Conservation (phyloP, 768 basidiomycete species). For the Phanerodontia chrysosporium region DNA sequence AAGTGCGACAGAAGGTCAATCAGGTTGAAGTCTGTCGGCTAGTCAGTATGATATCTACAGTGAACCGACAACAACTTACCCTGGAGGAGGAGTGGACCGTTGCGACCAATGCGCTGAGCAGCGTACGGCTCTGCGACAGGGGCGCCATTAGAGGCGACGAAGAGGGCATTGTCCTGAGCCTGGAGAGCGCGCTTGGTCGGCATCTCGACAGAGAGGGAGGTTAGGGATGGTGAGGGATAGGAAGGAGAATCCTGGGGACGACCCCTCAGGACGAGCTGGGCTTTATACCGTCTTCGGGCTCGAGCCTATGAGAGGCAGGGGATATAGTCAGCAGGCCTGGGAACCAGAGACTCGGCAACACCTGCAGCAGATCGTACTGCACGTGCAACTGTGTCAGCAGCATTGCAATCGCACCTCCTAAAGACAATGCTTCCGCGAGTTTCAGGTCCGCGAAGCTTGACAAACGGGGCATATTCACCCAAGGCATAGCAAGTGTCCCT, state of each 20-base stretch:
- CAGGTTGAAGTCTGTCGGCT: slow-evolving; percentile 70
- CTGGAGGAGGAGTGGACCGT: slow-evolving; percentile 87
- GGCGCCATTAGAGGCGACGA: slow-evolving; percentile 86
- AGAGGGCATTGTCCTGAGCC: slow-evolving; percentile 53
- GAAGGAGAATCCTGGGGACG: slow-evolving; percentile 2
- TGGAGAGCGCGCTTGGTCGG: slow-evolving; percentile 57
- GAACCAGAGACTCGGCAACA: neutral
- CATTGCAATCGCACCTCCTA: slow-evolving; percentile 1
- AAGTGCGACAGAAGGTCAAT: slow-evolving; percentile 91
- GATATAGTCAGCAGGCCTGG: slow-evolving; percentile 16
- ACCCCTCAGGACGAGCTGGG: neutral
- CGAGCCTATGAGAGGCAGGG: slow-evolving; percentile 11
- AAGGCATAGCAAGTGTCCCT: neutral
- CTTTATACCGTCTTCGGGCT: slow-evolving; percentile 5
- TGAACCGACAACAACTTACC: no score
- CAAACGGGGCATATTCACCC: neutral
- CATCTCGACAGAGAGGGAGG: slow-evolving; percentile 37
- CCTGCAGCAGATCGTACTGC: slow-evolving; percentile 5
- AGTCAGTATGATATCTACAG: neutral
- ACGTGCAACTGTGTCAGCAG: slow-evolving; percentile 14
- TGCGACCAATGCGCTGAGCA: slow-evolving; percentile 65
- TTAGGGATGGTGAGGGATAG: neutral
- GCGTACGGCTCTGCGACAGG: slow-evolving; percentile 75
- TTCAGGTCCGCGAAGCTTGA: slow-evolving; percentile 13
- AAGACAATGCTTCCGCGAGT: slow-evolving; percentile 5